A percentile compares a stretch with the other conserved stretches of the same genome.
phyloP scores from a whole-genome alignment of 75 land plant species.

The Pinus albicaulis region DNA sequence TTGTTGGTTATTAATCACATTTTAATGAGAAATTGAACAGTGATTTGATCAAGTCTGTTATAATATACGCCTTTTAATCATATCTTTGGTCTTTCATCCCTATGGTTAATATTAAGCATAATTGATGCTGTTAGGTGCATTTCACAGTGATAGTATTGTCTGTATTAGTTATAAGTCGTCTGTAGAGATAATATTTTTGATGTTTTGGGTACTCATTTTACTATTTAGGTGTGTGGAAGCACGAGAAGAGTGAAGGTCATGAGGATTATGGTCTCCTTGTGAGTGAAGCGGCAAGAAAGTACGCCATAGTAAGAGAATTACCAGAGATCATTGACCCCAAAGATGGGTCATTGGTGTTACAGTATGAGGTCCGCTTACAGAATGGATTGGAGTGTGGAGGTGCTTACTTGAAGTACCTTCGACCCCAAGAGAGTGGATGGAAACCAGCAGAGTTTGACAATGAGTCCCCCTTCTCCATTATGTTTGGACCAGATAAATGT shows the following conservation, averaged over 20 bases:
- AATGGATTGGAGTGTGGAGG: conserved; percentile 96
- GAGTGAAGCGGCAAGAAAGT: conserved; percentile 85
- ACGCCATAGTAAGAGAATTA: conserved; percentile 81
- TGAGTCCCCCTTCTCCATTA: conserved; percentile 88
- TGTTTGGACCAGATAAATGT: conserved; percentile 99
- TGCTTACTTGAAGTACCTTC: conserved; percentile 84
- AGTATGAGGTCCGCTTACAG: conserved; percentile 82
- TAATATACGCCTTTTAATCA: too few relatives aligned
- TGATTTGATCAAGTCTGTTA: too few relatives aligned
- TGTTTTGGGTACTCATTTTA: not conserved
- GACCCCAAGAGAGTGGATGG: conserved; percentile 90
- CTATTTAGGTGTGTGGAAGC: conserved; percentile 91
- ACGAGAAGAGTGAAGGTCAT: conserved; percentile 90
- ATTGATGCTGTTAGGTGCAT: too few relatives aligned
- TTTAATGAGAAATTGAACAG: too few relatives aligned
- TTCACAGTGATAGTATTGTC: too few relatives aligned
- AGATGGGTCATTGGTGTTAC: conserved; percentile 67
- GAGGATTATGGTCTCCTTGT: conserved; percentile 97
- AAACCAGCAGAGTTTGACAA: conserved; percentile 66
- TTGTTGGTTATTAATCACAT: too few relatives aligned
- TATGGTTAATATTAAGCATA: too few relatives aligned
- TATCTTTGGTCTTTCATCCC: too few relatives aligned
- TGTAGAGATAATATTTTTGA: not conserved
- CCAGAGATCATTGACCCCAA: conserved; percentile 55
- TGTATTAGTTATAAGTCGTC: not conserved